phyloP scores from a whole-genome alignment of 179 eudicot genomes.

The Pouteria campechiana region DNA sequence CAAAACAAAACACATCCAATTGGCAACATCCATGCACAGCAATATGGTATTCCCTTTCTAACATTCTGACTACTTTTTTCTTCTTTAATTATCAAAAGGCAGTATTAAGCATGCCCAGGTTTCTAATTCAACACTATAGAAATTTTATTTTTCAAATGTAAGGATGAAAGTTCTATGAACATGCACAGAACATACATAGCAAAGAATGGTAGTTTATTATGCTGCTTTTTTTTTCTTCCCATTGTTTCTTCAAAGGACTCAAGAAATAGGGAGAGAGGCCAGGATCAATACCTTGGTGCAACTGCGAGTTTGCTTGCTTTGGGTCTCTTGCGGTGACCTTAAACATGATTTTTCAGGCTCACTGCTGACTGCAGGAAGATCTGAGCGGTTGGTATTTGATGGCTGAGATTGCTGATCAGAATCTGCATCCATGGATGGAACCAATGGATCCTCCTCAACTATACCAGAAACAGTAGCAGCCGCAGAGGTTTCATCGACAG shows the following conservation, averaged over 20 bases:
- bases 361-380: conserved; percentile 44
- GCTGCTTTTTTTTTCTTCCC: no score
- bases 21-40: not conserved
- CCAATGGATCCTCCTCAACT: conserved; percentile 28
- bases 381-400: conserved; percentile 38
- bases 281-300: conserved; percentile 69
- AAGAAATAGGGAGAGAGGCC: no score
- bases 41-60: no score
- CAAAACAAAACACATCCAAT: not conserved
- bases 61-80: no score
- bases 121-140: no score
- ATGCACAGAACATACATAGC: no score
- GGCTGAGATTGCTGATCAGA: conserved; percentile 50
- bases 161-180: no score
- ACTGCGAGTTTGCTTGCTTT: conserved; percentile 66
- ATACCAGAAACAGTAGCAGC: conserved; percentile 11
- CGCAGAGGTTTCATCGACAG: conserved; percentile 28
- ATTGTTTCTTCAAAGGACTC: no score
- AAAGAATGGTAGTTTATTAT: no score
- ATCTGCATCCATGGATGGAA: conserved; percentile 42
- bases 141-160: no score
- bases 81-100: no score
- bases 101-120: no score
- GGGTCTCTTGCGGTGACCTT: conserved; percentile 43
- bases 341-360: conserved; percentile 70